These are phyloP conservation scores for Jamesozyma gamospora DNA, from an alignment of 805 yeast species.

Conservation along the genomic window DNA sequence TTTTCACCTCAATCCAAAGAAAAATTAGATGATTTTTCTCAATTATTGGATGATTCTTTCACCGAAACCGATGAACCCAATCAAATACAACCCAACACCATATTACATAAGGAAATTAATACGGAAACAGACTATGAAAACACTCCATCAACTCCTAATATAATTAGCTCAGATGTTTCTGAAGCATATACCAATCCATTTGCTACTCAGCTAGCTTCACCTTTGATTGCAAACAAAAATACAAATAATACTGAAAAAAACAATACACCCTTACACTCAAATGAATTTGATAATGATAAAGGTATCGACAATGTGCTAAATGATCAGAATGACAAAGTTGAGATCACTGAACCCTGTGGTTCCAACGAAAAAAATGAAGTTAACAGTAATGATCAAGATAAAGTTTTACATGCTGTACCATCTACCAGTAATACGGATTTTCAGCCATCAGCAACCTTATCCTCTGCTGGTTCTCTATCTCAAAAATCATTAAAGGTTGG, in stretches of 20 bases:
- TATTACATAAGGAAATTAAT: not conserved
- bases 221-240: constrained; percentile 13
- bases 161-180: not conserved
- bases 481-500: not conserved
- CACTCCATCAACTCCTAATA: constrained; percentile 1
- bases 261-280: no score
- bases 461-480: not conserved
- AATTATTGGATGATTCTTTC: constrained; percentile 20
- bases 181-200: constrained; percentile 1
- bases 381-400: not conserved
- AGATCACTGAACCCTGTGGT: no score
- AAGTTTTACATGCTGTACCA: not conserved
- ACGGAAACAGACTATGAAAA: not conserved
- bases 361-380: not conserved
- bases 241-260: constrained; percentile 1
- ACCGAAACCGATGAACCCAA: constrained; percentile 2
- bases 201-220: constrained; percentile 15
- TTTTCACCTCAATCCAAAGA: constrained; percentile 26
- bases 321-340: no score
- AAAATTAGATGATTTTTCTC: constrained; percentile 20
- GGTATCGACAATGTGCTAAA: no score
- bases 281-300: no score
- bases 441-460: not conserved
- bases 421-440: no score
- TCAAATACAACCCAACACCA: not conserved